These are phyloP conservation scores for Elaeagnus macrophylla DNA, from an alignment of 306 rosid species.

Conservation along the genomic window DNA sequence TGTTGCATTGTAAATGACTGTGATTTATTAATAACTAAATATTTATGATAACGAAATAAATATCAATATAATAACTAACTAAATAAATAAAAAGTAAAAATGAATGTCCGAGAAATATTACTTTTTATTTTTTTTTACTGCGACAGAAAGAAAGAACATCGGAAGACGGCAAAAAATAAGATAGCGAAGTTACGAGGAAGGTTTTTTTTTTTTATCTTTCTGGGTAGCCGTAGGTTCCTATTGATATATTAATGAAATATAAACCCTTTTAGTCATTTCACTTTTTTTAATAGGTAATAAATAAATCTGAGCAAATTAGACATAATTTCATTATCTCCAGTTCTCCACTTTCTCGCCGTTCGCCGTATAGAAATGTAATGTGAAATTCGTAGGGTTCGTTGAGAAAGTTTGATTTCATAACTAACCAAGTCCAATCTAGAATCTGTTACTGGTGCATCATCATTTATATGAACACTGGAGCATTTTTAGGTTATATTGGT, in stretches of 20 bases:
- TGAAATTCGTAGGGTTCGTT: no score
- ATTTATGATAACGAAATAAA: not conserved
- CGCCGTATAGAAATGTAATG: no score
- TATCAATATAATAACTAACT: not conserved
- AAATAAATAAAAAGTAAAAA: not conserved
- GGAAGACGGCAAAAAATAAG: not conserved
- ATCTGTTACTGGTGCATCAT: no score
- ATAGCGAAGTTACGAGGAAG: not conserved
- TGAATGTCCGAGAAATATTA: not conserved
- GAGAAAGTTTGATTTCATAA: no score
- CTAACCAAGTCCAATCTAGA: no score
- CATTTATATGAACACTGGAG: no score
- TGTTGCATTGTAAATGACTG: not conserved
- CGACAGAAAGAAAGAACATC: not conserved
- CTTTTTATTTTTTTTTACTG: not conserved
- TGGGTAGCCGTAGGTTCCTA: no score
- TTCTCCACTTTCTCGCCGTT: no score
- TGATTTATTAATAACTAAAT: not conserved
- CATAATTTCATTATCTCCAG: no score
- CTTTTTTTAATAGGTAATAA: no score
- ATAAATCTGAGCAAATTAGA: no score
- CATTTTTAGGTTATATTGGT: no score
- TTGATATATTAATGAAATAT: not conserved
- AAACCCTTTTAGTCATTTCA: not conserved
- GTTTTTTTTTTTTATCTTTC: not conserved